Percentiles rank a stretch among this genome's conserved stretches.
Conservation (phyloP, 2,329 filamentous ascomycete genomes). For the Clarireedia monteithiana region DNA sequence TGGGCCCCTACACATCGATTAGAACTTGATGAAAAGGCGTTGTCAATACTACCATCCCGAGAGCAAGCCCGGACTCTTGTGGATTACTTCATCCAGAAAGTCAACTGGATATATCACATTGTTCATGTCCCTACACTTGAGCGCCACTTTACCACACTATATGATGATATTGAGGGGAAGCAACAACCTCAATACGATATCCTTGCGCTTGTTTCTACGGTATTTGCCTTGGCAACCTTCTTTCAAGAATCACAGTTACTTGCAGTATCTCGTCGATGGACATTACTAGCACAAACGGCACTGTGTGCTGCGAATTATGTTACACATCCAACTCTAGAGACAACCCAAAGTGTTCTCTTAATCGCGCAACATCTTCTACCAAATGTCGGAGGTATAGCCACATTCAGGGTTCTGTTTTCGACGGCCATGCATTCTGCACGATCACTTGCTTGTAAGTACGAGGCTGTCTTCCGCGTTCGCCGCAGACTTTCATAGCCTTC, state of each 20-base stretch:
- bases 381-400: constrained; percentile 30
- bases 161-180: constrained; percentile 12
- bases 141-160: constrained; percentile 10
- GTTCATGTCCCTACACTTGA: constrained; percentile 19
- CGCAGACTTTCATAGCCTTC: no score
- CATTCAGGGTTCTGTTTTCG: constrained; percentile 28
- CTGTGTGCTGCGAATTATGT: constrained; percentile 24
- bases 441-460: constrained; percentile 5
- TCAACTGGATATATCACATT: constrained; percentile 21
- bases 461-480: no score
- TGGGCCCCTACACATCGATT: constrained; percentile 1
- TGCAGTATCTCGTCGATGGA: constrained; percentile 10
- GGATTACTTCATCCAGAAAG: constrained; percentile 14
- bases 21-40: constrained; percentile 7
- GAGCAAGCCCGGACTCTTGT: constrained; percentile 11
- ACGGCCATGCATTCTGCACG: constrained; percentile 26
- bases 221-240: constrained; percentile 18
- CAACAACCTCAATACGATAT: constrained; percentile 11
- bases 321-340: constrained; percentile 27
- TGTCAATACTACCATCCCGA: constrained; percentile 13
- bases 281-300: constrained; percentile 15
- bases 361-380: constrained; percentile 30
- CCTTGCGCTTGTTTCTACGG: constrained; percentile 14
- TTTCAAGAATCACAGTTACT: constrained; percentile 10
- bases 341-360: constrained; percentile 32